These are phyloP conservation scores for Phialocephala sp. DNA, from an alignment of 2,329 filamentous ascomycete genomes.

Conservation along the genomic window DNA sequence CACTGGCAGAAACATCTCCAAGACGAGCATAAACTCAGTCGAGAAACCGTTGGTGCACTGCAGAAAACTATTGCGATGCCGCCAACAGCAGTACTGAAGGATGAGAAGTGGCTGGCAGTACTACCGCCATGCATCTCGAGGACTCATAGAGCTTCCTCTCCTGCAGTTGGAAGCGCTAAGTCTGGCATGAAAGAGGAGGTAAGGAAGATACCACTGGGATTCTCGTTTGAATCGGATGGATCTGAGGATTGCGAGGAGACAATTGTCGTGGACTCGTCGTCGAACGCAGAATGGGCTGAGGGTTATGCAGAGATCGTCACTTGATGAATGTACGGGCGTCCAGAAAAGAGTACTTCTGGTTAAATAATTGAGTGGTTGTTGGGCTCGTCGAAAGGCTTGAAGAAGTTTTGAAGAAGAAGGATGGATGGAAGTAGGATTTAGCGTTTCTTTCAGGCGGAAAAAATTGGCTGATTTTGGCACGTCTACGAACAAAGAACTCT, in stretches of 20 bases:
- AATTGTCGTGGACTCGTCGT: neutral
- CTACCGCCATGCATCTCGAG: slow-evolving; percentile 5
- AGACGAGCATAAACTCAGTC: neutral
- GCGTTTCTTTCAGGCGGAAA: too few species aligned
- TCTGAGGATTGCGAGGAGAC: neutral
- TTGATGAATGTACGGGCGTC: neutral
- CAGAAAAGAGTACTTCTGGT: neutral
- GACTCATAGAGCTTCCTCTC: neutral
- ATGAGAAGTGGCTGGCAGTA: neutral
- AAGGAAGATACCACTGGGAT: neutral
- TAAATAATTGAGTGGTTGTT: neutral
- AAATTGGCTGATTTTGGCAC: too few species aligned
- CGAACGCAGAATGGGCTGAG: neutral
- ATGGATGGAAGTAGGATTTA: too few species aligned
- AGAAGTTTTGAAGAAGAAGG: neutral
- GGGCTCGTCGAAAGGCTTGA: too few species aligned
- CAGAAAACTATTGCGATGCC: slow-evolving; percentile 3
- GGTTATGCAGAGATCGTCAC: neutral
- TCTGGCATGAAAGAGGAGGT: neutral
- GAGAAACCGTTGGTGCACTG: neutral
- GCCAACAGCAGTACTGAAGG: neutral
- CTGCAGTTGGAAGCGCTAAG: neutral
- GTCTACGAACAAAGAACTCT: too few species aligned
- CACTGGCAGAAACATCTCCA: slow-evolving; percentile 5
- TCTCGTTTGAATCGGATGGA: neutral